Evolutionary conservation across 2,329 filamentous ascomycete genomes (phyloP), one percentile per base, ranked within the genome.

Genomic region (Talaromyces amestolkiae): DNA sequence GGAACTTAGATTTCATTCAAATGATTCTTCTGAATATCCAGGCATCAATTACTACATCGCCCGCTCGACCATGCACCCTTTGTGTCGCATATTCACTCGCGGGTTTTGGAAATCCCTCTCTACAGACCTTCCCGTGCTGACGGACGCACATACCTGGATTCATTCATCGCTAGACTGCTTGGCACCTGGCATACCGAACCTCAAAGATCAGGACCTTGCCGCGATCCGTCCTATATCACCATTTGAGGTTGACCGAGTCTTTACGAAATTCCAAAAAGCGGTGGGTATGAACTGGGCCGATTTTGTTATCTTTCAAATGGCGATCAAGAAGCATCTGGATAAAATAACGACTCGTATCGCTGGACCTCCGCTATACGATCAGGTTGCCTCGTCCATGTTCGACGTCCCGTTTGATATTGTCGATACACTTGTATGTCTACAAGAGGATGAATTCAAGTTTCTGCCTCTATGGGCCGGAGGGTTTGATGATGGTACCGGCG

Each of bases 391-490:
- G n/a, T 35, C 51, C 5, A 37, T 47, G 2, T 51, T 41, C 39
- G 54, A 61, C 1, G 63, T 72, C 19, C 61, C 59, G 3, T 69
- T 72, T 24, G 66, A 69, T 3, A 35, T 75, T 0, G 77, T 77
- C 11, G 77, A 81, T 58, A 79, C 74, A 1, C 73, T 89, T 0
- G 79, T 88, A 0, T 82, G 79, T 5, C 79, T 91, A 1, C 76
- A 77, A 0, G 81, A 85, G 3, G 77, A 84, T 1, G 88, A 91
- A 75, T 82, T 85, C 68, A 84, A 84, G 65, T 90, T 83, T 68
- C 79, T 91, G 3, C 88, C 89, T 0, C 77, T 90, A 3, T 91
- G 87, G 87, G 87, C 87, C 0, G 87, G 85, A 3, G 88, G 84
- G 1, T 75, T 81, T 35, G 81, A 85, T 58, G 84, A 86, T 64